Evolutionary conservation across 495 filamentous ascomycete species (phyloP), one percentile per base, ranked within the genome.

Genomic region (Letharia lupina): DNA sequence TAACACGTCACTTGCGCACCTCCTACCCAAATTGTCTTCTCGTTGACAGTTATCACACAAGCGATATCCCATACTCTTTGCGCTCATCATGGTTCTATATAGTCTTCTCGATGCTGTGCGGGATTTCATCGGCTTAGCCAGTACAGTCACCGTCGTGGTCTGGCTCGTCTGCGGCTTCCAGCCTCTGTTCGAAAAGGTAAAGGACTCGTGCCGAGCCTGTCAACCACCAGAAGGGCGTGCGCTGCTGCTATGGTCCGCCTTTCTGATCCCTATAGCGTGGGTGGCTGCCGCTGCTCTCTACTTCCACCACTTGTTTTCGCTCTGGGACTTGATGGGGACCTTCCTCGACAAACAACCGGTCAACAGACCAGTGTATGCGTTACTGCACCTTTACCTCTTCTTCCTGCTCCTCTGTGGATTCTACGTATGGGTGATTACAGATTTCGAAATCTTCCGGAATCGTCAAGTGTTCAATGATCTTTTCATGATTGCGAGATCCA

Each of bases 301-400:
- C 63, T 39, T 4, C 3, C 56, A 13, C 42, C 4, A 50, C 41
- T 5, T 65, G 3, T 16, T n/a, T 16, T 35, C n/a, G 18, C 16
- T 33, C 39, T 65, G 63, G 63, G 16, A 65, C 1, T 1, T n/a
- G 0, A 65, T 65, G 54, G 37, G 44, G 39, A 2, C n/a, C 47
- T 35, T 18, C 1, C 42, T 41, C 4, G 11, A 31, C 12, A 37
- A 40, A 4, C n/a, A 28, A 20, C 20, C 40, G 6, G 18, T 5
- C n/a, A 45, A 12, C 5, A 15, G 33, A 45, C 16, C 39, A 6
- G 6, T 45, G 2, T 48, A 18, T 37, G 16, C 7, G 1, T 20
- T 41, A 28, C 31, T 45, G 20, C 15, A 60, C 20, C 6, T 37
- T 11, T 60, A 65, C 33, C 45, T 65, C 33, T 10, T 60, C n/a